Percentiles rank a stretch among this genome's conserved stretches.
phyloP scores from a whole-genome alignment of 1,139 yeast genomes.

The Yamadazyma aaseri region DNA sequence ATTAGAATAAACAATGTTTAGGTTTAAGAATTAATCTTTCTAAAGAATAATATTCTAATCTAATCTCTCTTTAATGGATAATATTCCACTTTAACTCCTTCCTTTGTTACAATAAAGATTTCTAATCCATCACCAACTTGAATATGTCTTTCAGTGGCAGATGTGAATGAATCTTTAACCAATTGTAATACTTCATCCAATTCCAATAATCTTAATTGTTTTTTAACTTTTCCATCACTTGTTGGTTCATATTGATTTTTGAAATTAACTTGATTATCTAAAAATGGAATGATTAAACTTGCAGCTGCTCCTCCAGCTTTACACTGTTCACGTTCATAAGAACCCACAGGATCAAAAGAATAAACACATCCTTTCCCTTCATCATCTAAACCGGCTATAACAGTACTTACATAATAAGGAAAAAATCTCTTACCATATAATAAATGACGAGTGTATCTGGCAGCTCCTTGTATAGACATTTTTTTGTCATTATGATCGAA shows the following conservation, averaged over 20 bases:
- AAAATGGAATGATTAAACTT: conserved; percentile 91
- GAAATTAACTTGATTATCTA: conserved; percentile 94
- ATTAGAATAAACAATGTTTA: too few relatives aligned
- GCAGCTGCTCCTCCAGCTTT: conserved; percentile 99
- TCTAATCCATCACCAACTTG: conserved; percentile 97
- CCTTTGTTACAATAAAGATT: conserved; percentile 86
- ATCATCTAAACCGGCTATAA: conserved; percentile 91
- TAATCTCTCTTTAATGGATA: conserved; percentile 88
- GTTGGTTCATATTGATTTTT: conserved; percentile 87
- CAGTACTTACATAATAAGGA: conserved; percentile 95
- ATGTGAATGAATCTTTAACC: conserved; percentile 90
- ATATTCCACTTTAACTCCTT: conserved; percentile 82
- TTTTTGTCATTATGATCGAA: conserved; percentile 77
- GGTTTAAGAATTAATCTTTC: too few relatives aligned
- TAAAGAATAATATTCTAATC: too few relatives aligned
- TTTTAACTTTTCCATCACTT: conserved; percentile 64
- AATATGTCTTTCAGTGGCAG: conserved; percentile 97
- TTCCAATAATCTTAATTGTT: conserved; percentile 58
- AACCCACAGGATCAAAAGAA: conserved; percentile 97
- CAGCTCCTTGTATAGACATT: conserved; percentile 70
- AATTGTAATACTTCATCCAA: conserved; percentile 83
- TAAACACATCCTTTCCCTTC: conserved; percentile 94
- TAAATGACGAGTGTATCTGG: conserved; percentile 87
- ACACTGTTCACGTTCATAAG: conserved; percentile 95
- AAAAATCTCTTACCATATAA: conserved; percentile 91